A percentile compares a stretch with the other conserved stretches of the same genome.
Evolutionary conservation across 345 rosid genomes (phyloP).

Genomic region (Gossypium arboreum): DNA sequence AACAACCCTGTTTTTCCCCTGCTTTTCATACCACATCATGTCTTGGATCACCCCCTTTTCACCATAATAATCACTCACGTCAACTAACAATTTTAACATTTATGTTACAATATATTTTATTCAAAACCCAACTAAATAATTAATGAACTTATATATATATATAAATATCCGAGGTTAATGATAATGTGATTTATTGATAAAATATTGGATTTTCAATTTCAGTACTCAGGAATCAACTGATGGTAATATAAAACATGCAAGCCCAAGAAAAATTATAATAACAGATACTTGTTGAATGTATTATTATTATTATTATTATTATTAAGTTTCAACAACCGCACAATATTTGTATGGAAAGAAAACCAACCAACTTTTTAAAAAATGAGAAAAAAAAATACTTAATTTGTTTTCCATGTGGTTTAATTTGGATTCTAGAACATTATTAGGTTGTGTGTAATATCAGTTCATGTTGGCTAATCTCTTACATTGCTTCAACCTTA

Average conservation of each 20-base stretch:
- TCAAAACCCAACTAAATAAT: background rate
- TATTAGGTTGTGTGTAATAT: constrained; percentile 33
- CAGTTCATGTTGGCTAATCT: constrained; percentile 29
- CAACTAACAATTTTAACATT: background rate
- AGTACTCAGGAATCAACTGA: too few relatives aligned
- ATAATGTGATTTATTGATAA: too few relatives aligned
- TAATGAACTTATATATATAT: too few relatives aligned
- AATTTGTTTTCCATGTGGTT: constrained; percentile 6
- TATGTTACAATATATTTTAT: background rate
- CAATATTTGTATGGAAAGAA: constrained; percentile 19
- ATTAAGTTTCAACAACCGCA: constrained; percentile 8
- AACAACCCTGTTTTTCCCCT: constrained; percentile 8
- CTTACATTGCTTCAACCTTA: too few relatives aligned
- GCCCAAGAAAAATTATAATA: too few relatives aligned
- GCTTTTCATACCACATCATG: constrained; percentile 26
- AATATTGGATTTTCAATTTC: too few relatives aligned
- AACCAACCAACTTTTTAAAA: background rate
- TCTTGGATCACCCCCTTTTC: background rate
- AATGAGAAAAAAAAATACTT: background rate
- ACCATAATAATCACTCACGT: background rate
- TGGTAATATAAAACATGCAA: too few relatives aligned
- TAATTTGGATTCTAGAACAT: constrained; percentile 16
- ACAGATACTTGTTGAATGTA: too few relatives aligned
- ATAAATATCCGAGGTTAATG: too few relatives aligned
- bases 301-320: background rate